Evolutionary conservation across 2,329 filamentous ascomycete species (phyloP), one percentile per base, ranked within the genome.

Genomic region (Apiospora kogelbergensis): DNA sequence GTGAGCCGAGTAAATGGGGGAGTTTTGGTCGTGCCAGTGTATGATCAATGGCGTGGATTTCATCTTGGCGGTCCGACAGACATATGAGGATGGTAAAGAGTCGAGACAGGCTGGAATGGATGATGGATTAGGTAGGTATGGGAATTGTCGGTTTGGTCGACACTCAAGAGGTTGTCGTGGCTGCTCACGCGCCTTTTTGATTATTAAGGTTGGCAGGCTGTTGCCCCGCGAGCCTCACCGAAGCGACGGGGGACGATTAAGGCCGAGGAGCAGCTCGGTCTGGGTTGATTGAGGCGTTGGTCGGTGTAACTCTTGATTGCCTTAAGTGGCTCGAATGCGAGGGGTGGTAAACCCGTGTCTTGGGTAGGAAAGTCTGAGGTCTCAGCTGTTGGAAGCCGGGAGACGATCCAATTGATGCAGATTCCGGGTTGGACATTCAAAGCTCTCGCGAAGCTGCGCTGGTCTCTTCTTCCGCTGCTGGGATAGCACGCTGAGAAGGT

Each of bases 1-100:
- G 81, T 98, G 95, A 75, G 94, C 94, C 57, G 95, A 98, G 84
- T 98, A 99, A 80, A 99, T 95, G 70, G 96, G 96, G 76, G 93
- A 90, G 83, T 97, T 97, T 79, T 97, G 93, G 81, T 98, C 93
- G 83, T 99, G 97, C 96, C 96, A 99, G 85, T 97, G 94, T 83
- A 99, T 95, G 79, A 98, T 95, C 75, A 99, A 88, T 76, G 96
- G 95, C 78, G 94, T 91, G 79, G 94, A 95, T 88, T 97, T 98
- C 96, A 99, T 99, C 79, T 81, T 85, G 81, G 78, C 77, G 75
- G 72, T 57, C 70, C 67, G 40, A 48, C 69, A 73, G 74, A 72
- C 71, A 76, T 75, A 37, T 53, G 65, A 60, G 17, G 17, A 20
- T 33, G 17, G 53, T 37, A 13, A 13, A 22, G 30, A 37, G 53